These are phyloP conservation scores for Tylopilus sp. DNA, from an alignment of 768 basidiomycete genomes.

Conservation along the genomic window DNA sequence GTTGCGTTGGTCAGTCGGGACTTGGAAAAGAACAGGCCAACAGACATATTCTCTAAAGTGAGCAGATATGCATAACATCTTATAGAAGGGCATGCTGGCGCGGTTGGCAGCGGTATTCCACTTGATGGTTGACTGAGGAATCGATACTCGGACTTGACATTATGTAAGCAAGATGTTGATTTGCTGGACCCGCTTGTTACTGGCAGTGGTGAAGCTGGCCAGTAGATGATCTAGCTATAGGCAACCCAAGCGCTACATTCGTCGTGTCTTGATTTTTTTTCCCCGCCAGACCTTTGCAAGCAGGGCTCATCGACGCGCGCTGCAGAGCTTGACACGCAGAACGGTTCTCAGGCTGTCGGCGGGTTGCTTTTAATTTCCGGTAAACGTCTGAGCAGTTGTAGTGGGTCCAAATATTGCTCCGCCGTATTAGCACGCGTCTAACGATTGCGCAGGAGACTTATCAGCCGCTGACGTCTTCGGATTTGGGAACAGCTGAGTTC, in stretches of 20 bases:
- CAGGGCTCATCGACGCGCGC: neutral
- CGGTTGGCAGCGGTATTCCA: neutral
- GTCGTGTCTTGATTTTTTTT: neutral
- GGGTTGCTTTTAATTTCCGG: slow-evolving; percentile 27
- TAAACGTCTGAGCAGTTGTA: neutral
- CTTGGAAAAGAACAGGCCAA: slow-evolving; percentile 1
- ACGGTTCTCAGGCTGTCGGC: slow-evolving; percentile 6
- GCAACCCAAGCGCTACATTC: neutral
- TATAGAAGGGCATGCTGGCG: slow-evolving; percentile 95
- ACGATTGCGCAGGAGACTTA: neutral
- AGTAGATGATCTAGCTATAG: no score
- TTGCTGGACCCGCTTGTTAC: no score
- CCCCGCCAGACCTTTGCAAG: neutral
- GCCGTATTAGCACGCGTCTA: slow-evolving; percentile 6
- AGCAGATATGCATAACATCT: slow-evolving; percentile 78
- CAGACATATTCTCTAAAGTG: slow-evolving; percentile 74
- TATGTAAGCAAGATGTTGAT: slow-evolving; percentile 15
- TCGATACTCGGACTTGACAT: neutral
- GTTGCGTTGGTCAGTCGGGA: neutral
- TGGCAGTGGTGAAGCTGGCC: no score
- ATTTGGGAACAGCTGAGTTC: neutral
- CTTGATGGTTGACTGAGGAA: neutral
- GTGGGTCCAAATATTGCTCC: slow-evolving; percentile 8
- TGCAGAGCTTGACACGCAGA: neutral
- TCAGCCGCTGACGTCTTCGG: neutral